Conservation (phyloP, 139 green algal genomes). For the Monoraphidium neglectum region DNA sequence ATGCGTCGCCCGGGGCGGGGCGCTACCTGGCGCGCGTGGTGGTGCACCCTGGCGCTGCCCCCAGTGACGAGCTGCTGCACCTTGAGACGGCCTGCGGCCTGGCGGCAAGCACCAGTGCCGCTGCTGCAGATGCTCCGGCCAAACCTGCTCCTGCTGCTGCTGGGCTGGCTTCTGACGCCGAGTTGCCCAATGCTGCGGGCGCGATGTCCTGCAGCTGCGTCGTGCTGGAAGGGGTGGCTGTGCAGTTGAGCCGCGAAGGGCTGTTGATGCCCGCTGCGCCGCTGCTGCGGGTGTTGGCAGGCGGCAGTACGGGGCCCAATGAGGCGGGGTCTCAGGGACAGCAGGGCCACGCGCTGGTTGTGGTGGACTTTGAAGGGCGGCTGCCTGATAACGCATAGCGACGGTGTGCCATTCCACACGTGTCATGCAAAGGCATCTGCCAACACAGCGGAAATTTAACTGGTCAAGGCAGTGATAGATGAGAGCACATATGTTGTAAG, state of each 20-base stretch:
- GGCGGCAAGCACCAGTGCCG: background rate
- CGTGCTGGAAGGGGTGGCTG: background rate
- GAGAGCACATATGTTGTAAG: no score
- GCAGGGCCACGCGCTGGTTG: slow-evolving; percentile 5
- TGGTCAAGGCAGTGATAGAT: no score
- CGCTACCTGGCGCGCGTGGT: slow-evolving; percentile 30
- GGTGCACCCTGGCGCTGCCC: slow-evolving; percentile 19
- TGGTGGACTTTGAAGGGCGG: slow-evolving; percentile 14
- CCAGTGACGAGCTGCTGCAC: slow-evolving; percentile 22
- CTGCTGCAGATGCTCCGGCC: background rate
- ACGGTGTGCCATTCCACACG: no score
- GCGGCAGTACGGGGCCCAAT: background rate
- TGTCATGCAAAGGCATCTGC: no score
- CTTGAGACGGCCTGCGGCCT: slow-evolving; percentile 1
- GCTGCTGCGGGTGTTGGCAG: background rate
- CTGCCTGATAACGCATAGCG: no score
- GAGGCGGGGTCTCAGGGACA: background rate
- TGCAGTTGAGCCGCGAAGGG: background rate
- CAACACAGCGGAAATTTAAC: no score
- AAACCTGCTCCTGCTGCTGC: background rate
- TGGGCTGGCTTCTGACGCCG: background rate
- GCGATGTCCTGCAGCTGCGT: background rate
- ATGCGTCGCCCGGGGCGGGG: slow-evolving; percentile 39
- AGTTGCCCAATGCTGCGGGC: no score
- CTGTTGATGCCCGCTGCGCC: background rate